Evolutionary conservation across 306 rosid genomes (phyloP).

Genomic region (Castanea crenata): DNA sequence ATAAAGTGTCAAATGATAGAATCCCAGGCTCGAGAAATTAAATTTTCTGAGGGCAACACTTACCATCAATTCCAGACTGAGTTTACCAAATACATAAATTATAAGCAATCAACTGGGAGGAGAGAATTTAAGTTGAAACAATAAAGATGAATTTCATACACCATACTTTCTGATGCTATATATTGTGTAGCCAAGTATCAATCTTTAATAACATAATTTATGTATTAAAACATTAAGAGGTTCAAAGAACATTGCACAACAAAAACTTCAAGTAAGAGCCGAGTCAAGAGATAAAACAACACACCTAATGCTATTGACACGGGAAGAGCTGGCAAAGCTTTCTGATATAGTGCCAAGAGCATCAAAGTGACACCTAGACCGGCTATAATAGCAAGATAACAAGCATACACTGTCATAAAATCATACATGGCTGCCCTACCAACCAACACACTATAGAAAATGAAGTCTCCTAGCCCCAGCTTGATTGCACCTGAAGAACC

Average conservation of each 20-base stretch:
- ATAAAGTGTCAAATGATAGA: not conserved
- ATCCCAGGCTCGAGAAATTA: not conserved
- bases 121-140: not conserved
- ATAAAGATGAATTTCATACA: not conserved
- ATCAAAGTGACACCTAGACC: conserved; percentile 89
- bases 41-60: not conserved
- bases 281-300: conserved; percentile 77
- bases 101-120: conserved; percentile 2
- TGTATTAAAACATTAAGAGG: conserved; percentile 71
- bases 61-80: not conserved
- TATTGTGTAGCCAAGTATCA: not conserved
- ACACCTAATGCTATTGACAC: conserved; percentile 77
- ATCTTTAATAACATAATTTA: not conserved
- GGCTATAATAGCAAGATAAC: conserved; percentile 96
- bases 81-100: not conserved
- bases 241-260: conserved; percentile 84
- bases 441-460: conserved; percentile 93
- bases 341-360: conserved; percentile 82
- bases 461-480: conserved; percentile 92
- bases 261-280: conserved; percentile 78
- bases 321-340: conserved; percentile 97
- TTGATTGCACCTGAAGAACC: conserved; percentile 92
- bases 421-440: conserved; percentile 99
- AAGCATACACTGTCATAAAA: conserved; percentile 89
- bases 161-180: not conserved